phyloP scores from a whole-genome alignment of 2,329 filamentous ascomycete genomes.

The Trichophyton rubrum region DNA sequence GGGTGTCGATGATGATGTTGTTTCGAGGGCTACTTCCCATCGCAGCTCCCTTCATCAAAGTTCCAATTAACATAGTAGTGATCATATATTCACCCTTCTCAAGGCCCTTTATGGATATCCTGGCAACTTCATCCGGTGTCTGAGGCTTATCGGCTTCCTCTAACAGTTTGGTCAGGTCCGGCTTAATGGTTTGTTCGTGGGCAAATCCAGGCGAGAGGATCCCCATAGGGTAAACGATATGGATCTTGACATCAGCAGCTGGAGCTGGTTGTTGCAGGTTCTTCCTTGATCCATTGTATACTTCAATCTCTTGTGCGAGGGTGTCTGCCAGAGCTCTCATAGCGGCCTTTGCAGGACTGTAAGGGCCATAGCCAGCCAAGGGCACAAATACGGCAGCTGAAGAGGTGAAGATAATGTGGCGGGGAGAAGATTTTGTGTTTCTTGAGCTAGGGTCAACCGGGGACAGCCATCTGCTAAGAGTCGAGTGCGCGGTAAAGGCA shows the following conservation, averaged over 20 bases:
- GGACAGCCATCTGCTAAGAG: constrained; percentile 60
- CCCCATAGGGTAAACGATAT: constrained; percentile 71
- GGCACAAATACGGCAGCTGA: constrained; percentile 64
- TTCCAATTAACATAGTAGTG: constrained; percentile 59
- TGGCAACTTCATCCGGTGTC: constrained; percentile 65
- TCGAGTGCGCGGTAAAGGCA: constrained; percentile 72
- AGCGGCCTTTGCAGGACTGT: constrained; percentile 74
- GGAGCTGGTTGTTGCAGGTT: constrained; percentile 31
- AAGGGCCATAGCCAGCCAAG: constrained; percentile 69
- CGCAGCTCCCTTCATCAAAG: constrained; percentile 53
- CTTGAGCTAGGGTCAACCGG: constrained; percentile 20
- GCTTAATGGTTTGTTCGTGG: constrained; percentile 66
- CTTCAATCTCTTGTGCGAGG: constrained; percentile 66
- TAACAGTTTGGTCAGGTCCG: constrained; percentile 61
- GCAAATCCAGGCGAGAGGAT: constrained; percentile 66
- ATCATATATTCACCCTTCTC: constrained; percentile 72
- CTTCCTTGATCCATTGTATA: constrained; percentile 60
- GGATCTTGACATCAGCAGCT: constrained; percentile 60
- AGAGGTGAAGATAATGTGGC: constrained; percentile 80
- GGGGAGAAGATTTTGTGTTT: constrained; percentile 27
- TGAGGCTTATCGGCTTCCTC: constrained; percentile 75
- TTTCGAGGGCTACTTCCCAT: constrained; percentile 44
- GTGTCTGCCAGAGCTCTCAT: constrained; percentile 72
- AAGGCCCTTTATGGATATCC: constrained; percentile 55
- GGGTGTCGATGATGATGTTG: constrained; percentile 41